Conservation (phyloP, 495 filamentous ascomycete genomes). For the Penicillium ucsense region DNA sequence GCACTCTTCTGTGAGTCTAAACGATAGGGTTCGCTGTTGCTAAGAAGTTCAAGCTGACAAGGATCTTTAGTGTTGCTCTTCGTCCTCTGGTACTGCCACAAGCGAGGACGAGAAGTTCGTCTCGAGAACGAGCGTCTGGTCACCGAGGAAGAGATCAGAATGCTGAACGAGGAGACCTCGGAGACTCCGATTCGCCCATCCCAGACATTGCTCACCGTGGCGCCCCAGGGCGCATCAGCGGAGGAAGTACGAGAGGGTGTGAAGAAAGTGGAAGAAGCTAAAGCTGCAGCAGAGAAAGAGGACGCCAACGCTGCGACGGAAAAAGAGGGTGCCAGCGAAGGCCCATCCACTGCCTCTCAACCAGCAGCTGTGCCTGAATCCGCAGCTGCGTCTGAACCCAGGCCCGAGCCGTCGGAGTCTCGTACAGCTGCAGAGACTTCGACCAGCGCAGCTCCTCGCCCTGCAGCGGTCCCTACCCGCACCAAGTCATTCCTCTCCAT, state of each 20-base stretch:
- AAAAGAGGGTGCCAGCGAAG: too few relatives aligned
- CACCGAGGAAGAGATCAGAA: constrained; percentile 38
- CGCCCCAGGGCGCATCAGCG: constrained; percentile 33
- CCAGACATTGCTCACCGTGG: constrained; percentile 37
- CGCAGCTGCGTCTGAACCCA: constrained; percentile 1
- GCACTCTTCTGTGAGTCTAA: constrained; percentile 64
- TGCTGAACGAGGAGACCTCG: constrained; percentile 28
- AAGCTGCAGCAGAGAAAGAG: constrained; percentile 9
- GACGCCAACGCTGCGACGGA: too few relatives aligned
- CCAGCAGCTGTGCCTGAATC: background rate
- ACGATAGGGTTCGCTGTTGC: background rate
- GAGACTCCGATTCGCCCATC: constrained; percentile 28
- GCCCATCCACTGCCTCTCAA: too few relatives aligned
- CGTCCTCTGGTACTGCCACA: constrained; percentile 96
- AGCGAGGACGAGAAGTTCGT: constrained; percentile 76
- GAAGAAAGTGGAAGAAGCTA: constrained; percentile 27
- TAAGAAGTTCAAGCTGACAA: background rate
- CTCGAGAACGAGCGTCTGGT: constrained; percentile 59
- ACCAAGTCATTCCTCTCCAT: constrained; percentile 28
- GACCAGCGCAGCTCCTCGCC: constrained; percentile 4
- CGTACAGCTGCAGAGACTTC: background rate
- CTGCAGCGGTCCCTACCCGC: constrained; percentile 15
- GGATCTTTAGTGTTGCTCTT: constrained; percentile 63
- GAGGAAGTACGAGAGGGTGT: constrained; percentile 33
- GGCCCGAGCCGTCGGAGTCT: background rate